A percentile compares a stretch with the other conserved stretches of the same genome.
These are phyloP conservation scores for Scutellaria barbata DNA, from an alignment of 257 asterid genomes.

Conservation along the genomic window DNA sequence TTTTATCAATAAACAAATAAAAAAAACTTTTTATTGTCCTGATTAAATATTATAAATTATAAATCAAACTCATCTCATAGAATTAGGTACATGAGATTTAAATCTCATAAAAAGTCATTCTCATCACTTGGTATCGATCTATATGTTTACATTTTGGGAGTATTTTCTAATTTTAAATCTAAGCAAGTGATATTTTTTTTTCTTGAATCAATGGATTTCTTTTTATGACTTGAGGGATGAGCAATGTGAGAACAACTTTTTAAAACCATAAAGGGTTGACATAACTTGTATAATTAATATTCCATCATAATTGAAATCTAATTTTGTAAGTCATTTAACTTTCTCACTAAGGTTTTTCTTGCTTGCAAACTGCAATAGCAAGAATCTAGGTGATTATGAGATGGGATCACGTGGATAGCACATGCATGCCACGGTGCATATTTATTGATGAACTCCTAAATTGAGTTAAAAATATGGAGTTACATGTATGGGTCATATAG, in stretches of 20 bases:
- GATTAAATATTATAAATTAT: too few relatives aligned
- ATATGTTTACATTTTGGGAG: too few relatives aligned
- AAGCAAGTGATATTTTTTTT: neutral
- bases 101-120: too few relatives aligned
- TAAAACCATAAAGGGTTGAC: neutral
- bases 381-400: neutral
- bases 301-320: constrained; percentile 2
- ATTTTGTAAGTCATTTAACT: neutral
- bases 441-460: neutral
- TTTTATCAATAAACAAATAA: too few relatives aligned
- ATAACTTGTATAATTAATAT: constrained; percentile 1
- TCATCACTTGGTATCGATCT: too few relatives aligned
- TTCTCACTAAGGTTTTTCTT: constrained; percentile 4
- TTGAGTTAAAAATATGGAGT: neutral
- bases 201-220: neutral
- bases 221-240: neutral
- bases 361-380: neutral
- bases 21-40: too few relatives aligned
- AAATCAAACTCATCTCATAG: too few relatives aligned
- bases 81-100: too few relatives aligned
- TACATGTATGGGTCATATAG: neutral
- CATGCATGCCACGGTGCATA: constrained; percentile 17
- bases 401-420: constrained; percentile 31
- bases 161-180: neutral
- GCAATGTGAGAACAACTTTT: neutral